Conservation (phyloP, 345 rosid species). For the Citrus trifoliata region DNA sequence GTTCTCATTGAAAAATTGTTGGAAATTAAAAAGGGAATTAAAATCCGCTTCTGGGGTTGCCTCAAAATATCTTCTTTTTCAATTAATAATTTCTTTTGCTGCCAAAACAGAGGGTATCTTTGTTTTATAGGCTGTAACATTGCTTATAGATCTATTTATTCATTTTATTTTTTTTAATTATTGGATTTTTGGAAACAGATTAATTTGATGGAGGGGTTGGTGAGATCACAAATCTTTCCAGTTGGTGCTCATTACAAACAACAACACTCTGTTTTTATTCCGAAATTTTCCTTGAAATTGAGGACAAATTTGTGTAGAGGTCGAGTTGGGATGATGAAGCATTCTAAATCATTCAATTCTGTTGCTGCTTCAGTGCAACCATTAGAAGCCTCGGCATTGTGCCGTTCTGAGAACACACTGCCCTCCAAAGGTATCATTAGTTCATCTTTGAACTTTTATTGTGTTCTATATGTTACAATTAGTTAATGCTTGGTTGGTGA, state of each 20-base stretch:
- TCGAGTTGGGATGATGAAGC: constrained; percentile 32
- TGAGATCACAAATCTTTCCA: constrained; percentile 35
- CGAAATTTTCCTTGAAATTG: constrained; percentile 28
- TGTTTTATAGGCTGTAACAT: neutral
- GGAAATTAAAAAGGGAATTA: neutral
- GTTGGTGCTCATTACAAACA: constrained; percentile 28
- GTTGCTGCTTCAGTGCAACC: constrained; percentile 53
- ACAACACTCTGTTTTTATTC: constrained; percentile 23
- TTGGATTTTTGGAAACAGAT: constrained; percentile 25
- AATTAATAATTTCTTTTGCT: neutral
- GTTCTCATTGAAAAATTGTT: neutral
- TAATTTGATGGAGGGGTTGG: constrained; percentile 61
- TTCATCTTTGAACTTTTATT: neutral
- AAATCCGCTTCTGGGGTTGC: neutral
- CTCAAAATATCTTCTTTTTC: neutral
- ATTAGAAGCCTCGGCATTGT: constrained; percentile 36
- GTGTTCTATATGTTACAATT: neutral
- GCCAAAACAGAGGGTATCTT: neutral
- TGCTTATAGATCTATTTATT: neutral
- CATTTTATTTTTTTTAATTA: neutral
- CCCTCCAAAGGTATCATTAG: constrained; percentile 56
- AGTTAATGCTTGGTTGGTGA: neutral
- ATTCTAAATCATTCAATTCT: constrained; percentile 36
- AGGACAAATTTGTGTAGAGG: constrained; percentile 19
- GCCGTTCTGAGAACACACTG: constrained; percentile 33